A percentile compares a stretch with the other conserved stretches of the same genome.
Conservation (phyloP, 176 grass and related monocot genomes). For the Triticum monococcum region DNA sequence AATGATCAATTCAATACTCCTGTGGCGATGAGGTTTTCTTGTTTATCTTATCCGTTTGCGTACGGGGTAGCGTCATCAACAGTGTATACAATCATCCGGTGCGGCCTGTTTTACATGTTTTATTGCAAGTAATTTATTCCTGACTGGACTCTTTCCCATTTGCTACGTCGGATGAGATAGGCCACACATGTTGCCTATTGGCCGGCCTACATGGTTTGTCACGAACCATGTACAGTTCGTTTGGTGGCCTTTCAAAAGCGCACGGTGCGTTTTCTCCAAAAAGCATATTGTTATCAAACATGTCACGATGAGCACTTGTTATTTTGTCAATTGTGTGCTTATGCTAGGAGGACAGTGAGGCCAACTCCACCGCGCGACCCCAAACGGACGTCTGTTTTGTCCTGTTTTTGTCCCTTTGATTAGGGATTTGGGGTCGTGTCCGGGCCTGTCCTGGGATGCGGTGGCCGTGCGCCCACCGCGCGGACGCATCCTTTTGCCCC, state of each 20-base stretch:
- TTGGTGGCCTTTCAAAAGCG: not conserved
- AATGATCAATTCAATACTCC: not conserved
- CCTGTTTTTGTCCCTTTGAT: too few relatives aligned
- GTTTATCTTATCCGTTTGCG: constrained; percentile 13
- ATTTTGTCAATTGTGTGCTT: not conserved
- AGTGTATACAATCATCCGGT: not conserved
- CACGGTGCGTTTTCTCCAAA: not conserved
- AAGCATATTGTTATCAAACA: not conserved
- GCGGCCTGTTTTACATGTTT: not conserved
- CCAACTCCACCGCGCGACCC: too few relatives aligned
- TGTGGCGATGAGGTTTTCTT: not conserved
- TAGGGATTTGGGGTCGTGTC: too few relatives aligned
- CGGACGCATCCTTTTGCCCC: too few relatives aligned
- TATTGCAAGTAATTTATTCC: not conserved
- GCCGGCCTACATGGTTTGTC: not conserved
- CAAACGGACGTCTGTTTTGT: too few relatives aligned
- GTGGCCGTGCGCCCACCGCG: too few relatives aligned
- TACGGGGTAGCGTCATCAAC: constrained; percentile 3
- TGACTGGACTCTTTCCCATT: not conserved
- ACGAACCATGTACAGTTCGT: not conserved
- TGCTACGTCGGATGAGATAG: not conserved
- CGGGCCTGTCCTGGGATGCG: too few relatives aligned
- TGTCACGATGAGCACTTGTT: not conserved
- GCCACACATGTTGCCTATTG: not conserved
- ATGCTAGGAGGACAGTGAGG: too few relatives aligned